phyloP scores from a whole-genome alignment of 495 filamentous ascomycete species.

The Neurospora intermedia region DNA sequence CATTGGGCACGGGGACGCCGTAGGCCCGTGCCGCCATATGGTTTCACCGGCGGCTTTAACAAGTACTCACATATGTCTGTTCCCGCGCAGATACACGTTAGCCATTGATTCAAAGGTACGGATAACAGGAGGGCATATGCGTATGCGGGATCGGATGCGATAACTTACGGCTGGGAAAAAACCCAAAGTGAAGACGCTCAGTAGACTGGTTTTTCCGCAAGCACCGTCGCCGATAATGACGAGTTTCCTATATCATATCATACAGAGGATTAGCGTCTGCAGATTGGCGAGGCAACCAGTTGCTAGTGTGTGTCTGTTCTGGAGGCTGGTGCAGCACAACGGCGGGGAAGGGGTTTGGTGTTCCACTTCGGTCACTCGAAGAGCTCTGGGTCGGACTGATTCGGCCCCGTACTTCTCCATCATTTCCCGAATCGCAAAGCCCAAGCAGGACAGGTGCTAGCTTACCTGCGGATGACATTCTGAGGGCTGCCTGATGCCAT shows the following conservation, averaged over 20 bases:
- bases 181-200: conserved; percentile 95
- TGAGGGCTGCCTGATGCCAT: background rate
- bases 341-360: background rate
- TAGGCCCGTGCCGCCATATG: background rate
- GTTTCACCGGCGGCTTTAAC: background rate
- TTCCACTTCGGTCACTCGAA: background rate
- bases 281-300: background rate
- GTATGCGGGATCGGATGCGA: background rate
- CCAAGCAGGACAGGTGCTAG: background rate
- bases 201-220: conserved; percentile 94
- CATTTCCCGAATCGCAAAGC: background rate
- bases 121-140: background rate
- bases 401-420: background rate
- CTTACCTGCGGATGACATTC: conserved; percentile 28
- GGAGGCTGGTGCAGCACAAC: background rate
- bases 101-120: background rate
- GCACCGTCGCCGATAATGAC: conserved; percentile 99
- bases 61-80: conserved; percentile 60
- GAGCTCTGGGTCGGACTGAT: background rate
- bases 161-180: conserved; percentile 92
- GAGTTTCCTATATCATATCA: conserved; percentile 58
- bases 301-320: background rate
- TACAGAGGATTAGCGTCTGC: background rate
- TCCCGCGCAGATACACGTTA: conserved; percentile 5
- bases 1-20: background rate